Base-by-base conservation (phyloP, 345 rosid species). In the Raphanus raphanistrum region DNA sequence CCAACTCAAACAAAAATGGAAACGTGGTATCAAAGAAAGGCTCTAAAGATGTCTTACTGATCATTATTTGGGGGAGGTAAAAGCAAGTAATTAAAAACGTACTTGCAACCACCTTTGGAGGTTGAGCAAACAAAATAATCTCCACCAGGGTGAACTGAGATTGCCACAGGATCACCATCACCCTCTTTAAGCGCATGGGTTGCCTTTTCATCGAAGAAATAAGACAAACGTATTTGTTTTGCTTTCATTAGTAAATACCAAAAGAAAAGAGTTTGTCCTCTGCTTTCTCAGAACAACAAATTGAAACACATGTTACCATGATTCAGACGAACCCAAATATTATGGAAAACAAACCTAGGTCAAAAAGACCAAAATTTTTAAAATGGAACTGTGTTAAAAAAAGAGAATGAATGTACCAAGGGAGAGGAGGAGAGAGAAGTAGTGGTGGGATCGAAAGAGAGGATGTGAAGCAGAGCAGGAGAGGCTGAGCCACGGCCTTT, bases 91-190 rank as follows among this genome's bases (percentile, higher is more conserved):
- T 2, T 15, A 4, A 76, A 36, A 76, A 85, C 93, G 77, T 80
- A 95, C 98, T 84, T 88, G 97, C 92, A 90, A 66, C 94, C 92
- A 61, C 94, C 97, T 68, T 80, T 86, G 73, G 92, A 87, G 41
- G 94, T 87, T 31, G 90, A 94, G 81, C 94, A 92, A 54, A 91
- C 90, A 71, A 95, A 83, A 59, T 84, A 86, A 65, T 92, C 99
- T 10, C 98, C 98, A 70, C 84, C 90, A 7, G 97, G 97, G 78
- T 94, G 94, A 69, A 90, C 98, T 17, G 88, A 82, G 62, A 92
- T 82, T 15, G 89, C 48, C 72, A 88, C 73, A 4, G 88, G 93
- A 55, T 88, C 89, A 32, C 98, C 99, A 29, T 92, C 97, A 64
- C 71, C 79, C 73, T 88, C 96, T 43, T 95, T 85, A 21, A 95